phyloP scores from a whole-genome alignment of 345 rosid species.

The Corchorus capsularis region DNA sequence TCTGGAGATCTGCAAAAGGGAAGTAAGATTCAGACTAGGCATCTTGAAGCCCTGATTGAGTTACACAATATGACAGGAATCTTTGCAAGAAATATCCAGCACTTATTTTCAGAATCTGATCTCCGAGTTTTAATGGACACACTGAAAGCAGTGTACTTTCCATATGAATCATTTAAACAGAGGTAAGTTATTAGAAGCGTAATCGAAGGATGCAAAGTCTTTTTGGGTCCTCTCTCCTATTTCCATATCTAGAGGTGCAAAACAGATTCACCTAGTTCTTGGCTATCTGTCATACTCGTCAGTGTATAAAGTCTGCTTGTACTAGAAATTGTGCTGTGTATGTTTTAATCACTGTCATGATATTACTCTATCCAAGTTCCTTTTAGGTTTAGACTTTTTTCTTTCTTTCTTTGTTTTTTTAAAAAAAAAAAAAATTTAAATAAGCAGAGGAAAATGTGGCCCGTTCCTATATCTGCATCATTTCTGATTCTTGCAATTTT shows the following conservation, averaged over 20 bases:
- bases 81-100: conserved; percentile 90
- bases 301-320: not conserved
- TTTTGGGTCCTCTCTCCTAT: not conserved
- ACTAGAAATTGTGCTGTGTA: not conserved
- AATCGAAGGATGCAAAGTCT: not conserved
- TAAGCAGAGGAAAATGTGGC: not conserved
- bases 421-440: too few species aligned
- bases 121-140: conserved; percentile 72
- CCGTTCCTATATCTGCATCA: conserved; percentile 21
- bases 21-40: conserved; percentile 83
- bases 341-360: not conserved
- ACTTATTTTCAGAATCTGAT: conserved; percentile 88
- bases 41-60: conserved; percentile 88
- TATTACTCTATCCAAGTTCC: not conserved
- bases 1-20: conserved; percentile 97
- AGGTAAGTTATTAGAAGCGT: conserved; percentile 49
- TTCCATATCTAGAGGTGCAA: not conserved
- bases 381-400: not conserved
- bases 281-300: not conserved
- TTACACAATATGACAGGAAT: conserved; percentile 85
- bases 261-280: not conserved
- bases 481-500: conserved; percentile 1
- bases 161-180: conserved; percentile 88
- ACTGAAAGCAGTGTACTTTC: conserved; percentile 83
- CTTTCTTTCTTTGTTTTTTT: too few species aligned